Base-by-base conservation (phyloP, 352 stramenopile species). In the Globisporangium carolinianum region DNA sequence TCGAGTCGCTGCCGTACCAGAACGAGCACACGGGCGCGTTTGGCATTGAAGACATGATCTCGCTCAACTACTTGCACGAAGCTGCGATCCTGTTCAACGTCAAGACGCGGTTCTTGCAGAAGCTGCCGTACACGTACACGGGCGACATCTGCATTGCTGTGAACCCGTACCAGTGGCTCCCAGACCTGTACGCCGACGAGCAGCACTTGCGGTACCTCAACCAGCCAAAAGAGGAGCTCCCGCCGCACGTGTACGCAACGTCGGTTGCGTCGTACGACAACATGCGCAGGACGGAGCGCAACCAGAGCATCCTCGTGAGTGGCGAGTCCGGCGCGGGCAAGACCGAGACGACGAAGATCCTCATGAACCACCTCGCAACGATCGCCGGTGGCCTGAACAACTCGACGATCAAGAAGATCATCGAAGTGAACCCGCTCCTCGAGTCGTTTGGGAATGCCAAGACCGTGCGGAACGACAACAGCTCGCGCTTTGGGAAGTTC, bases 101-200 rank as follows among this genome's bases (percentile, higher is more conserved):
- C 53, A 86, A 91, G 64, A 74, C 69, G 67, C 77, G 88, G 36
- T 96, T 95, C 63, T 68, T 91, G 11, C 71, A 76, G 45, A 72
- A 83, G 32, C 75, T 94, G 38, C 95, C 96, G 1, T 99, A 99
- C 79, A 98, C 95, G 39, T 96, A 97, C 68, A 97, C 96, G 36
- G 94, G 95, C n/a, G 93, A 98, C 52, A 98, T 98, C 66, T 92
- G 97, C 50, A 97, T 99, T 62, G 95, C 96, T 2, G 86, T 98
- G 51, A 99, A 99, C 72, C 96, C 95, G n/a, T 98, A 98, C 68
- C 87, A 95, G 67, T 96, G 87, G 86, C 78, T 95, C 37, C 74
- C 79, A 0, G 82, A 94, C 46, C 68, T 96, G 11, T 97, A 97
- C 65, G 74, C 71, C 0, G 86, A 96, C 53, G 81, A 92, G 53